These are phyloP conservation scores for Chlorella ohadii DNA, from an alignment of 139 green algal genomes.

Conservation along the genomic window DNA sequence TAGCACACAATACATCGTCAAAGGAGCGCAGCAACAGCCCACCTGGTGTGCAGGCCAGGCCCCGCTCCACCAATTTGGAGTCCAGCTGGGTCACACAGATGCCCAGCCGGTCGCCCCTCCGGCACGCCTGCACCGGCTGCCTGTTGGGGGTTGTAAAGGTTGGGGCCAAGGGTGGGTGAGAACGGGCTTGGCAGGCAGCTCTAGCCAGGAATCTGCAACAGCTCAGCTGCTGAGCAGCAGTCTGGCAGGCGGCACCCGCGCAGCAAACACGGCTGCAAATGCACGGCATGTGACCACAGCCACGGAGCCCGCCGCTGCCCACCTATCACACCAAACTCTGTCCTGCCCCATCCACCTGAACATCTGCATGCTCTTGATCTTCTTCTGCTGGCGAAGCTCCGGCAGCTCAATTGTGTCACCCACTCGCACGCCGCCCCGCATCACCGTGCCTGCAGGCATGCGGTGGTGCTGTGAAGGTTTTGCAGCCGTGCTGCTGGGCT, in stretches of 20 bases:
- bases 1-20: too few relatives aligned
- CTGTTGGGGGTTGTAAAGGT: background rate
- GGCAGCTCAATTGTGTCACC: conserved; percentile 88
- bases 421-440: conserved; percentile 68
- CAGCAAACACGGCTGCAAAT: too few relatives aligned
- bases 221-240: too few relatives aligned
- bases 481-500: too few relatives aligned
- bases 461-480: too few relatives aligned
- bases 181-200: too few relatives aligned
- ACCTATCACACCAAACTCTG: too few relatives aligned
- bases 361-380: conserved; percentile 95
- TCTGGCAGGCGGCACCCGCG: too few relatives aligned
- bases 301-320: too few relatives aligned
- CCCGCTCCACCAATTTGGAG: conserved; percentile 81
- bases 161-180: background rate
- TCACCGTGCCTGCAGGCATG: conserved; percentile 69
- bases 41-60: conserved; percentile 72
- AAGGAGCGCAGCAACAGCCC: background rate
- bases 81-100: conserved; percentile 94
- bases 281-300: too few relatives aligned
- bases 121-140: conserved; percentile 57
- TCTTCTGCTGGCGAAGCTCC: conserved; percentile 66
- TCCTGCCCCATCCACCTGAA: conserved; percentile 58
- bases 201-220: too few relatives aligned
- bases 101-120: conserved; percentile 83